Percentiles rank a stretch among this genome's conserved stretches.
Conservation (phyloP, 345 rosid species). For the Salix koriyanagi region DNA sequence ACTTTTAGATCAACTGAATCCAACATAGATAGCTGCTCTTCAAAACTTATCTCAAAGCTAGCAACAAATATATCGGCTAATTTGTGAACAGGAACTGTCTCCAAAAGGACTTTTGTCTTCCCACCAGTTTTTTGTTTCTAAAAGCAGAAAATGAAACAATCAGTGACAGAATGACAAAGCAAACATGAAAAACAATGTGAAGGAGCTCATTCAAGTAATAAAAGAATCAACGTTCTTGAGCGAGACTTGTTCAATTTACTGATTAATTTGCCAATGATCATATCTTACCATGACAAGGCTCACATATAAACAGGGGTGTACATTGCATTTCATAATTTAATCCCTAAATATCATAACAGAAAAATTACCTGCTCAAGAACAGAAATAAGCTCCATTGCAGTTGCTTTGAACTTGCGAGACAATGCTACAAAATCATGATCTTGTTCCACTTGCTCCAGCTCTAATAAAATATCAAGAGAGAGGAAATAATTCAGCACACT, state of each 20-base stretch:
- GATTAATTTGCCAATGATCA: neutral
- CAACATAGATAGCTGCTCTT: conserved; percentile 91
- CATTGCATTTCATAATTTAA: neutral
- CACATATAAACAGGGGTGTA: neutral
- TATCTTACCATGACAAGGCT: neutral
- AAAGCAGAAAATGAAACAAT: conserved; percentile 17
- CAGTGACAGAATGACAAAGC: conserved; percentile 1
- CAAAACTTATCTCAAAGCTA: conserved; percentile 97
- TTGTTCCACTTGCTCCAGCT: conserved; percentile 93
- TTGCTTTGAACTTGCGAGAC: conserved; percentile 92
- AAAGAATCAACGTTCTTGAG: neutral
- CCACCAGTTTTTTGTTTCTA: conserved; percentile 97
- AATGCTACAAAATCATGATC: conserved; percentile 75
- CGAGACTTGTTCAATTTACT: neutral
- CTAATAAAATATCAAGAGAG: conserved; percentile 39
- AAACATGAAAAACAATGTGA: neutral
- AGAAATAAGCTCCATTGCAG: conserved; percentile 95
- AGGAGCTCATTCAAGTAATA: neutral
- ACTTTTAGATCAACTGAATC: conserved; percentile 93
- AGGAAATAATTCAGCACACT: conserved; percentile 9
- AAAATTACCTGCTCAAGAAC: conserved; percentile 85
- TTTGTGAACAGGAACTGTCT: conserved; percentile 93
- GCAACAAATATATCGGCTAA: conserved; percentile 99
- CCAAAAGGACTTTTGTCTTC: conserved; percentile 89
- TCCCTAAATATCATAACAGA: neutral